Conservation (phyloP, 2,329 filamentous ascomycete genomes). For the Sarocladium kiliense region DNA sequence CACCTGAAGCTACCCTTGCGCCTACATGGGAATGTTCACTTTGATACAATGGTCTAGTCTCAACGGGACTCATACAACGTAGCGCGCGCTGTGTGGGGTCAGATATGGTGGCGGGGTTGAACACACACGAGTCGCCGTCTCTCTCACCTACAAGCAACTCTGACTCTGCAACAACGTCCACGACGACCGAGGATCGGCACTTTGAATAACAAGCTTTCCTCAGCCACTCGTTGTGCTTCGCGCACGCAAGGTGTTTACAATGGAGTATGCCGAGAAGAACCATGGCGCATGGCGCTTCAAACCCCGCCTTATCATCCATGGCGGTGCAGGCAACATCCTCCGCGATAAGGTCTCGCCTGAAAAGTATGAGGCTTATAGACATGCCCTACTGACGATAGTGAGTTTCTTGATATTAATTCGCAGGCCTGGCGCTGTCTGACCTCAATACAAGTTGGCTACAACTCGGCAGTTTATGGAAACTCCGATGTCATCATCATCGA, state of each 20-base stretch:
- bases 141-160: neutral
- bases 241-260: constrained; percentile 18
- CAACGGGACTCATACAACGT: too few species aligned
- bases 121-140: too few species aligned
- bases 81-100: too few species aligned
- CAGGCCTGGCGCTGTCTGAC: neutral
- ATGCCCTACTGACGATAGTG: constrained; percentile 58
- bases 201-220: too few species aligned
- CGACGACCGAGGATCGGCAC: too few species aligned
- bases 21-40: too few species aligned
- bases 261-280: constrained; percentile 34
- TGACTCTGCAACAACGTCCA: too few species aligned
- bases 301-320: constrained; percentile 65
- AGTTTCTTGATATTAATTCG: constrained; percentile 11
- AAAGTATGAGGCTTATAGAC: constrained; percentile 53
- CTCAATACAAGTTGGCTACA: neutral
- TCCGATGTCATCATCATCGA: neutral
- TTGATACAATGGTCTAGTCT: too few species aligned
- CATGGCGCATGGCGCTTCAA: constrained; percentile 20
- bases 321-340: constrained; percentile 66
- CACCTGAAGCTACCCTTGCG: too few species aligned
- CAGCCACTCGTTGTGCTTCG: too few species aligned
- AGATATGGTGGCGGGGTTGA: neutral
- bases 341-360: constrained; percentile 53
- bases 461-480: constrained; percentile 1